A percentile compares a stretch with the other conserved stretches of the same genome.
These are phyloP conservation scores for Sutorius australiensis DNA, from an alignment of 768 basidiomycete genomes.

Conservation along the genomic window DNA sequence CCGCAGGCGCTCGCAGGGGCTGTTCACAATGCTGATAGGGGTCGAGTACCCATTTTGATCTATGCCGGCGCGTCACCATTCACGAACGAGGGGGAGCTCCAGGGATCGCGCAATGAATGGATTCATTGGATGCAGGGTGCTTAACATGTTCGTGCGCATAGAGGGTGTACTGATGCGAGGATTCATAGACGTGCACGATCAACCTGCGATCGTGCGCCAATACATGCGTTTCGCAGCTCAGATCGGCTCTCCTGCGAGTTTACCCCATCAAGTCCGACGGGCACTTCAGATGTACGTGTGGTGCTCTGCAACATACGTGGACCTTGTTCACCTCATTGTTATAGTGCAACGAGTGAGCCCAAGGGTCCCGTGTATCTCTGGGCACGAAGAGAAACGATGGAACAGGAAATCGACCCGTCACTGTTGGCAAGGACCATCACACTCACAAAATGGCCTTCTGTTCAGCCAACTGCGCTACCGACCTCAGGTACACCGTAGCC, in stretches of 20 bases:
- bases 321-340: neutral
- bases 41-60: slow-evolving; percentile 59
- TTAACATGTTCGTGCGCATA: neutral
- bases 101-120: slow-evolving; percentile 67
- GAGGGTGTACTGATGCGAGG: neutral
- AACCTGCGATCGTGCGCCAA: slow-evolving; percentile 64
- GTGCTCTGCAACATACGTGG: neutral
- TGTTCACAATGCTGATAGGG: slow-evolving; percentile 65
- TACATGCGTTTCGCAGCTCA: slow-evolving; percentile 70
- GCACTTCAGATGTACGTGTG: slow-evolving; percentile 58
- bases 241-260: slow-evolving; percentile 50
- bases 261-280: slow-evolving; percentile 49
- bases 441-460: slow-evolving; percentile 46
- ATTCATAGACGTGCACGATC: slow-evolving; percentile 61
- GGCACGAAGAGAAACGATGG: slow-evolving; percentile 68
- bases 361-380: slow-evolving; percentile 73
- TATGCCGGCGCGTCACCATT: slow-evolving; percentile 71
- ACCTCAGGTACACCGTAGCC: slow-evolving; percentile 27
- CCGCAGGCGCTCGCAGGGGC: slow-evolving; percentile 62
- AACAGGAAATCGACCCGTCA: slow-evolving; percentile 50
- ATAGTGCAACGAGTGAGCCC: slow-evolving; percentile 64
- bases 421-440: slow-evolving; percentile 31
- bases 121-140: slow-evolving; percentile 70
- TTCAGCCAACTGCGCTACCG: slow-evolving; percentile 50
- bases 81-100: slow-evolving; percentile 51